Percentiles rank a stretch among this genome's conserved stretches.
Evolutionary conservation across 495 filamentous ascomycete genomes (phyloP).

Genomic region (Penicillium daleae): DNA sequence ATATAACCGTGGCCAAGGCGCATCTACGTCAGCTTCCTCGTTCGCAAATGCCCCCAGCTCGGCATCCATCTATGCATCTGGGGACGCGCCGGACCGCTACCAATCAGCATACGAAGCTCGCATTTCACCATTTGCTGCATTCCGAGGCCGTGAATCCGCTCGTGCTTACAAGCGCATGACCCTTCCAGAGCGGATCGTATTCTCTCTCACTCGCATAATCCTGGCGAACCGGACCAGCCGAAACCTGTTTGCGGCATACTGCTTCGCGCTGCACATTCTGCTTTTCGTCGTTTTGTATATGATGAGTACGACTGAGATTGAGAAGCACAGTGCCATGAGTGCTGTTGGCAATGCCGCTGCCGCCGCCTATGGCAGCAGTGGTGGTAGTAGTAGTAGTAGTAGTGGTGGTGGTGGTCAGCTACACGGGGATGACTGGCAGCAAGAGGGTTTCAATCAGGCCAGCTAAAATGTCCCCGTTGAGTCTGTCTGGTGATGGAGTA

Average conservation of each 20-base stretch:
- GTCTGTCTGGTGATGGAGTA: neutral
- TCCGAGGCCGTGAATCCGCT: conserved; percentile 86
- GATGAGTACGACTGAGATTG: conserved; percentile 68
- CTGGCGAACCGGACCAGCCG: conserved; percentile 87
- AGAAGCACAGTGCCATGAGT: conserved; percentile 56
- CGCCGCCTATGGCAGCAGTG: conserved; percentile 42
- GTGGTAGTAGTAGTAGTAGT: conserved; percentile 40
- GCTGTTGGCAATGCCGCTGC: conserved; percentile 47
- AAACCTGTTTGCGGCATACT: conserved; percentile 95
- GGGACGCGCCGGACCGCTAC: conserved; percentile 76
- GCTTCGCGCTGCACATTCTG: conserved; percentile 82
- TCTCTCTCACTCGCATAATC: conserved; percentile 87
- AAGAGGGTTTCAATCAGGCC: conserved; percentile 57
- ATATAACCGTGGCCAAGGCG: conserved; percentile 70
- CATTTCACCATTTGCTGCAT: conserved; percentile 93
- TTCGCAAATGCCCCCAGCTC: conserved; percentile 76
- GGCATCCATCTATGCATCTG: conserved; percentile 65
- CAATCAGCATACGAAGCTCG: conserved; percentile 92
- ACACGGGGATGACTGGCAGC: conserved; percentile 63
- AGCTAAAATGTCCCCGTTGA: conserved; percentile 18
- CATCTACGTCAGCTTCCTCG: conserved; percentile 71
- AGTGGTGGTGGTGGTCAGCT: conserved; percentile 42
- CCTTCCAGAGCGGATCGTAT: conserved; percentile 85
- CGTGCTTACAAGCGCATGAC: conserved; percentile 96
- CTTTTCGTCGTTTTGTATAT: conserved; percentile 86